Percentiles rank a stretch among this genome's conserved stretches.
Conservation (phyloP, 208 protist species). For the Lotmaria passim region DNA sequence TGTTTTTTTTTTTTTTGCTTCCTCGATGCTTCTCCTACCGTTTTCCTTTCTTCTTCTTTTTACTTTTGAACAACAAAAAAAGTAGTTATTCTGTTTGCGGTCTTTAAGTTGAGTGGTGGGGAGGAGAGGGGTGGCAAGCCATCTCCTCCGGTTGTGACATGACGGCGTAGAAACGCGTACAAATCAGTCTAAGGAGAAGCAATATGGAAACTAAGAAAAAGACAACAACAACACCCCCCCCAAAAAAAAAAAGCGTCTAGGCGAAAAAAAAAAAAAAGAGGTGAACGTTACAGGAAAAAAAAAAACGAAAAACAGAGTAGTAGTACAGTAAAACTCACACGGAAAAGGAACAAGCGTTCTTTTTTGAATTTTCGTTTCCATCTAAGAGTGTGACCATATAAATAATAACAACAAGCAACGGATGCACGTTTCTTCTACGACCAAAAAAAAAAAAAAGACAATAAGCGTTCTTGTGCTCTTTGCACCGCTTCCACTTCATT, state of each 20-base stretch:
- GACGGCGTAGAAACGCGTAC: no score
- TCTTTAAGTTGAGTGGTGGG: no score
- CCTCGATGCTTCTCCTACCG: not conserved
- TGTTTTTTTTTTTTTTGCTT: not conserved
- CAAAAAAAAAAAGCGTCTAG: no score
- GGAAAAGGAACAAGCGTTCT: no score
- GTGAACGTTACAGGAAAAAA: not conserved
- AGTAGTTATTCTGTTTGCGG: no score
- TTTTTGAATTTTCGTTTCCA: no score
- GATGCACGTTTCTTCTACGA: no score
- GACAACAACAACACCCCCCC: no score
- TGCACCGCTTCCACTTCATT: constrained; percentile 12
- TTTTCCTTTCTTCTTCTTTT: not conserved
- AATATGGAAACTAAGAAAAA: not conserved
- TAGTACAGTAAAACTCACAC: no score
- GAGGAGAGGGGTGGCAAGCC: not conserved
- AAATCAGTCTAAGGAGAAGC: not conserved
- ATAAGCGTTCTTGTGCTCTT: not conserved
- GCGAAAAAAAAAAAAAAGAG: constrained; percentile 19
- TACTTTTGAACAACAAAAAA: not conserved
- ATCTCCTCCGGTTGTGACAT: not conserved
- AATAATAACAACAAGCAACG: constrained; percentile 10
- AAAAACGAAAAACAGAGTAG: not conserved
- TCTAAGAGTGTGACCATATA: not conserved
- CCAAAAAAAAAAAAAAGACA: constrained; percentile 10